A percentile compares a stretch with the other conserved stretches of the same genome.
Conservation (phyloP, 768 basidiomycete genomes). For the Boletus sp. region DNA sequence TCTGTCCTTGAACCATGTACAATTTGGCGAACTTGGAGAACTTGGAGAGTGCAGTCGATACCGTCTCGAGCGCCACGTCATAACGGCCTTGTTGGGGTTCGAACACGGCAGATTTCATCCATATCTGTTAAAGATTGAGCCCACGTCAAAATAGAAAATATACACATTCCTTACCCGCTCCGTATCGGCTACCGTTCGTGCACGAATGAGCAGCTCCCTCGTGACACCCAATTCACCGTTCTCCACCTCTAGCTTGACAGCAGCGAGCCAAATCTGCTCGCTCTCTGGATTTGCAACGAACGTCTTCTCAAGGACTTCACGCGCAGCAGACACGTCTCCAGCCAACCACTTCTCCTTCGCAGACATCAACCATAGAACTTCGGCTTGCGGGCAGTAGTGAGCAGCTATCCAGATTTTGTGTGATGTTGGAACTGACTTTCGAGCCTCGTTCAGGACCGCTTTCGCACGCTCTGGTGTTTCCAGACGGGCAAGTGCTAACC, state of each 20-base stretch:
- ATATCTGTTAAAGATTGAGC: conserved; percentile 59
- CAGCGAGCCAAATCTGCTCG: conserved; percentile 97
- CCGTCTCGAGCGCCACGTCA: conserved; percentile 68
- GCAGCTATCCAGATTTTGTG: conserved; percentile 99
- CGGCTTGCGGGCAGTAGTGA: no score
- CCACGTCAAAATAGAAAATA: neutral
- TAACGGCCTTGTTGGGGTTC: conserved; percentile 85
- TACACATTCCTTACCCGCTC: conserved; percentile 59
- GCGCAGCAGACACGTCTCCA: no score
- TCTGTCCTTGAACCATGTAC: conserved; percentile 97
- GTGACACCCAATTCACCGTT: conserved; percentile 89
- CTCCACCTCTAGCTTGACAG: conserved; percentile 95
- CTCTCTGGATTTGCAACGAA: conserved; percentile 96
- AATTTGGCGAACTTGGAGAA: conserved; percentile 90
- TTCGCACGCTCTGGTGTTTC: conserved; percentile 91
- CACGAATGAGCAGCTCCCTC: conserved; percentile 80
- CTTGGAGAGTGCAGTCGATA: conserved; percentile 70
- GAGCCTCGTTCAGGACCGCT: conserved; percentile 92
- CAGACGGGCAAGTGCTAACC: conserved; percentile 96
- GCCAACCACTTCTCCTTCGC: no score
- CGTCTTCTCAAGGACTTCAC: no score
- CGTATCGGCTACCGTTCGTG: conserved; percentile 87
- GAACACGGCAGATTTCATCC: conserved; percentile 98
- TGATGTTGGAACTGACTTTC: conserved; percentile 88
- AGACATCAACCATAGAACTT: no score